Conservation (phyloP, 371 early-diverging fungal genomes). For the Mortierella polycephala region DNA sequence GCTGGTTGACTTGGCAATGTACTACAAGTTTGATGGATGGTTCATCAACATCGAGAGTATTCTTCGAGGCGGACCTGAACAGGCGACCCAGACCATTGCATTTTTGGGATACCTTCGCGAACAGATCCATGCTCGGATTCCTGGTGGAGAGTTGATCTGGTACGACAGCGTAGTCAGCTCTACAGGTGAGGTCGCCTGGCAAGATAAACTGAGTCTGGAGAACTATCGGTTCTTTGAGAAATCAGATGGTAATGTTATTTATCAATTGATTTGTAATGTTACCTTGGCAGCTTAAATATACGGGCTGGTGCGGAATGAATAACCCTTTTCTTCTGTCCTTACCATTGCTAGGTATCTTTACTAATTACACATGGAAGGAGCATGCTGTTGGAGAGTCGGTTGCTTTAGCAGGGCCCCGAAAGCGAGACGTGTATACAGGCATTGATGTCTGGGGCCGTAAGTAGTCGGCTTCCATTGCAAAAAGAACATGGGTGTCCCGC, state of each 20-base stretch:
- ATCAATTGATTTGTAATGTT: too few relatives aligned
- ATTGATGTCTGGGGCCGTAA: constrained; percentile 75
- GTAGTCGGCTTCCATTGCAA: background rate
- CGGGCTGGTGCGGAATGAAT: too few relatives aligned
- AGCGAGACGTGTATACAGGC: constrained; percentile 67
- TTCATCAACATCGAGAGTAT: constrained; percentile 72
- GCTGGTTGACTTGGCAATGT: constrained; percentile 67
- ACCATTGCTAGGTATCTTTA: constrained; percentile 60
- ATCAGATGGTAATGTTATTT: constrained; percentile 57
- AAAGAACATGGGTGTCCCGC: too few relatives aligned
- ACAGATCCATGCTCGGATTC: constrained; percentile 60
- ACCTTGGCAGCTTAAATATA: too few relatives aligned
- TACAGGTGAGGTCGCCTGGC: constrained; percentile 61
- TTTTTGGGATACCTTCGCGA: constrained; percentile 61
- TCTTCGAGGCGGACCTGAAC: constrained; percentile 52
- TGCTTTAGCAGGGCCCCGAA: constrained; percentile 48
- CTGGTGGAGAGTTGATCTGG: constrained; percentile 65
- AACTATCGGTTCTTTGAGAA: constrained; percentile 64
- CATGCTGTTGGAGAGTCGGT: constrained; percentile 52
- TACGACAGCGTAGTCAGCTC: constrained; percentile 52
- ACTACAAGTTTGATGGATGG: constrained; percentile 78
- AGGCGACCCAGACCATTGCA: constrained; percentile 46
- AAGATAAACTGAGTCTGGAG: constrained; percentile 61
- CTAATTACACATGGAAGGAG: constrained; percentile 74
- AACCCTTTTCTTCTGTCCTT: background rate